Evolutionary conservation across 306 rosid species (phyloP).

Genomic region (Dalbergia cochinchinensis): DNA sequence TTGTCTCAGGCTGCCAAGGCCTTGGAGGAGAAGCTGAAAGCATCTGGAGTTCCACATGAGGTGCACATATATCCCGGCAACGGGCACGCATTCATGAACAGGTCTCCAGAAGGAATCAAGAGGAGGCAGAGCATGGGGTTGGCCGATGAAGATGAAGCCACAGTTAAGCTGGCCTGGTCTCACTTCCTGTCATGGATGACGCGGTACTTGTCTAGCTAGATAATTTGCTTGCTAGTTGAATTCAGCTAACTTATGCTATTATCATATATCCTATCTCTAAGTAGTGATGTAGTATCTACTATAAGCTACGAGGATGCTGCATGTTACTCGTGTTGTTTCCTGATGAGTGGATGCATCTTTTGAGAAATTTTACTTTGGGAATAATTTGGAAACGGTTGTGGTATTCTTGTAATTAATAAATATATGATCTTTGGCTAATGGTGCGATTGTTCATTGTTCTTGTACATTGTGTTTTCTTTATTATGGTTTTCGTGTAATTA

Average conservation of each 20-base stretch:
- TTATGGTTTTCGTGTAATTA: too few relatives aligned
- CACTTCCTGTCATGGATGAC: slow-evolving; percentile 93
- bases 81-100: slow-evolving; percentile 94
- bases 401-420: slow-evolving; percentile 32
- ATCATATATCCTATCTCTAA: slow-evolving; percentile 22
- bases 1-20: slow-evolving; percentile 84
- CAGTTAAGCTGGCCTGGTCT: slow-evolving; percentile 92
- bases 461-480: neutral
- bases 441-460: neutral
- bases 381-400: slow-evolving; percentile 21
- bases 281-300: neutral
- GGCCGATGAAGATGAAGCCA: slow-evolving; percentile 76
- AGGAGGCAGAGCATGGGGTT: slow-evolving; percentile 92
- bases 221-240: neutral
- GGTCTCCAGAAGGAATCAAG: slow-evolving; percentile 78
- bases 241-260: slow-evolving; percentile 1
- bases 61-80: slow-evolving; percentile 82
- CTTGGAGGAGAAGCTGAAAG: slow-evolving; percentile 89
- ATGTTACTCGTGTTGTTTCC: slow-evolving; percentile 21
- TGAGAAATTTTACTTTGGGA: slow-evolving; percentile 21
- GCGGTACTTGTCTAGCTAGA: slow-evolving; percentile 56
- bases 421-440: slow-evolving; percentile 25
- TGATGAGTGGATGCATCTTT: slow-evolving; percentile 29
- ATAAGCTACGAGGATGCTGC: neutral
- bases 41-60: slow-evolving; percentile 82